Evolutionary conservation across 2,329 filamentous ascomycete species (phyloP), one percentile per base, ranked within the genome.

Genomic region (Colletotrichum lupini): DNA sequence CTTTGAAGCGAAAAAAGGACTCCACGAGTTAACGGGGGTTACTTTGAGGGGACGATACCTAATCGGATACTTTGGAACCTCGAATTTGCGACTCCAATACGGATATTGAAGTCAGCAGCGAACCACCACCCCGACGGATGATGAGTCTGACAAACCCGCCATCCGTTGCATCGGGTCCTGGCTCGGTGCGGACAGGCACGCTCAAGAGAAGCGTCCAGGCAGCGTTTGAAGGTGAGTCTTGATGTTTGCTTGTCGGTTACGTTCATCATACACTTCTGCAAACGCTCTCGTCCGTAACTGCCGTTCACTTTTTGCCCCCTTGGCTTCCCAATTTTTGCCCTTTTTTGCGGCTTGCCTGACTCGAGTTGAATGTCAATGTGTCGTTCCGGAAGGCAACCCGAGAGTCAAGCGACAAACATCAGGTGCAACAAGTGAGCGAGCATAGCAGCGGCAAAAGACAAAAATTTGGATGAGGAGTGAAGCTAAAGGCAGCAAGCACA

Each of bases 161-260:
- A 57, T 86, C 88, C 76, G 86, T 80, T 75, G 82, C 86, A 46
- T 87, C 86, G 77, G 86, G 85, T 62, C 85, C 87, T 66, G 83
- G 83, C 53, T 88, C 87, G 69, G 81, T 82, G 64, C 83, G 84
- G 74, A 83, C 81, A 73, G 75, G 76, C 63, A 83, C 82, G 32
- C 81, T 90, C 67, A 92, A 91, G 83, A 85, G 89, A 78, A 90
- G 86, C 76, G 88, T 90, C 68, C 89, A 91, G 80, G 85, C 89
- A 74, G 87, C 88, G 49, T 91, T 91, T 83, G 88, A 91, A 82
- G 89, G 90, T 90, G 85, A 78, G 85, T 80, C 75, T 68, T 55
- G 60, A 63, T 68, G 61, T 72, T 68, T 74, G 64, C 67, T 74
- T 67, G 56, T 53, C 60, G 52, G 55, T 52, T 61, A 28, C 59